Base-by-base conservation (phyloP, 2,329 filamentous ascomycete species). In the Calycina marina region DNA sequence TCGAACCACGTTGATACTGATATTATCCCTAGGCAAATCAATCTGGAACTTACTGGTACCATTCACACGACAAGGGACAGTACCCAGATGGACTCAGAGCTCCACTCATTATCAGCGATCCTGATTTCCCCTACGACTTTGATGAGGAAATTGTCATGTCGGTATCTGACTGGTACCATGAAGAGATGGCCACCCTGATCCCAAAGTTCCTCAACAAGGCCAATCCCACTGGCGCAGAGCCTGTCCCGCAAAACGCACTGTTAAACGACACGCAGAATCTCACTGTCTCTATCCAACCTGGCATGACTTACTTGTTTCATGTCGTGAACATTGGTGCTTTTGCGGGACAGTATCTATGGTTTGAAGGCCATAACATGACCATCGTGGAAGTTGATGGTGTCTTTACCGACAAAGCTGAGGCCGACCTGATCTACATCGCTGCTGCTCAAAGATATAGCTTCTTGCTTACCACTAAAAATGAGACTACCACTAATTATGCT, bases 41-140 rank as follows among this genome's bases (percentile, higher is more conserved):
- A 57, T 65, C 74, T 0, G 80, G 79, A 16, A 81, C 77, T 1
- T 85, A 82, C 53, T 85, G 79, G 80, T 86, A 85, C 41, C 71
- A 76, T 46, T 71, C 65, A 8, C 67, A 72, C 43, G 51, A 58
- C 27, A 55, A 57, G 37, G 63, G 60, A 5, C 65, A 69, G 41
- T 74, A 72, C 40, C 67, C 69, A 2, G 69, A 75, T 49, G 70
- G 69, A 4, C 56, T 72, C 17, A 62, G 69, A 20, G 68, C 62
- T 3, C 56, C 68, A 1, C 50, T 75, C 18, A 65, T 74, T 26
- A 61, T 74, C 14, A 60, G 65, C 18, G 69, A 73, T 40, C 60
- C 60, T 0, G 48, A 63, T 1, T 52, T 58, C 2, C 65, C 63
- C 1, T 67, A 65, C 25, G 47, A 61, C 24, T 63, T 62, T 35